phyloP scores from a whole-genome alignment of 106 monocot genomes.

The Dioscorea dumetorum region DNA sequence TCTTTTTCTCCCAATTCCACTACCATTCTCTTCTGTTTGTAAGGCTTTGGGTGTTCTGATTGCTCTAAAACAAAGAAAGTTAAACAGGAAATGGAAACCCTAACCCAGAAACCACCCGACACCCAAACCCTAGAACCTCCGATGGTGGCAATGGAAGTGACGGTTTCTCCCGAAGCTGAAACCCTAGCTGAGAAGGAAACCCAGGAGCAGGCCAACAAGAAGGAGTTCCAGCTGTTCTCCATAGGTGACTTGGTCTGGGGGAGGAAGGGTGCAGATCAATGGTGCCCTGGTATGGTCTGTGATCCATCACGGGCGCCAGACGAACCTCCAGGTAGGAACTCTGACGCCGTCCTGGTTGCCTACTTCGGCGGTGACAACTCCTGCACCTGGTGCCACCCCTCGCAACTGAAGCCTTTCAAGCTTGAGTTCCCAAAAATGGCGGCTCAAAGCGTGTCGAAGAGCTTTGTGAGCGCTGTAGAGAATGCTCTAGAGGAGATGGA shows the following conservation, averaged over 20 bases:
- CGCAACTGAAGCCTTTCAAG: slow-evolving; percentile 49
- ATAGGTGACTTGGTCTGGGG: slow-evolving; percentile 65
- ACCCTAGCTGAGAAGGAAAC: too few species aligned
- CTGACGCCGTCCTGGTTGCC: slow-evolving; percentile 18
- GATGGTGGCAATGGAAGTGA: too few species aligned
- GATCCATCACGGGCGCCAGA: slow-evolving; percentile 26
- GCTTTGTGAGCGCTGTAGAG: slow-evolving; percentile 35
- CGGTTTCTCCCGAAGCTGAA: too few species aligned
- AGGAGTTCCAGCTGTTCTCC: background rate
- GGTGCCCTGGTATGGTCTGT: slow-evolving; percentile 67
- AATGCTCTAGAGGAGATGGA: slow-evolving; percentile 27
- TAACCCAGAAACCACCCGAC: too few species aligned
- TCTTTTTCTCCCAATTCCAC: background rate
- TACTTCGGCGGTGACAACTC: slow-evolving; percentile 20
- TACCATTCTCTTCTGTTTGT: slow-evolving; percentile 16
- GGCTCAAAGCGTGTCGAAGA: slow-evolving; percentile 28
- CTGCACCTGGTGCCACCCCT: slow-evolving; percentile 28
- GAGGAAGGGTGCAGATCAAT: slow-evolving; percentile 42
- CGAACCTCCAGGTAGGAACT: background rate
- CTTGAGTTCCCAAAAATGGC: slow-evolving; percentile 27
- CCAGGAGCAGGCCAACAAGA: too few species aligned
- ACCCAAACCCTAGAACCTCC: too few species aligned
- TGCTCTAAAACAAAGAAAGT: too few species aligned
- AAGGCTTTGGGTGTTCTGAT: slow-evolving; percentile 12
- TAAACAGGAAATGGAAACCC: too few species aligned